Percentiles rank a stretch among this genome's conserved stretches.
These are phyloP conservation scores for Sabuloglossum arenarium DNA, from an alignment of 495 filamentous ascomycete species.

Conservation along the genomic window DNA sequence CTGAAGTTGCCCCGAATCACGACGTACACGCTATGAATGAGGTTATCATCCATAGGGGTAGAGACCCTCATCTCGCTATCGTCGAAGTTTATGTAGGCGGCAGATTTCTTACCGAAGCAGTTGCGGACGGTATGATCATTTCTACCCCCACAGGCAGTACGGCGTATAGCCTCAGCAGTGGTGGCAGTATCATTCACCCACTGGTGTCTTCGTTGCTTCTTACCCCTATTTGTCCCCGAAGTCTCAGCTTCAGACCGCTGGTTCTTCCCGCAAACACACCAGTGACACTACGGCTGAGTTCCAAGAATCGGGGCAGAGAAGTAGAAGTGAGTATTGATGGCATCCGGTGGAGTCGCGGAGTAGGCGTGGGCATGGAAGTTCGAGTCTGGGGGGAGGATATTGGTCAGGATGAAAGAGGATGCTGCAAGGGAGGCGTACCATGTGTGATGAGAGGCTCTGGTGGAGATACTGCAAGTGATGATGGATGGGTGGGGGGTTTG, in stretches of 20 bases:
- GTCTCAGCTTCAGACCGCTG: conserved; percentile 75
- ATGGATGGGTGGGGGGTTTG: conserved; percentile 91
- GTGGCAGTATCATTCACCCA: conserved; percentile 90
- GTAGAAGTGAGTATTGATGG: conserved; percentile 83
- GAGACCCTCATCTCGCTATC: conserved; percentile 72
- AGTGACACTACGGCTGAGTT: conserved; percentile 63
- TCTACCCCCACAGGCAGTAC: conserved; percentile 88
- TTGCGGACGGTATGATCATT: conserved; percentile 88
- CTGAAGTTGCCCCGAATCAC: conserved; percentile 9
- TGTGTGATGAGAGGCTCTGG: conserved; percentile 26
- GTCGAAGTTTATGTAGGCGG: conserved; percentile 73
- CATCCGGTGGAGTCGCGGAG: conserved; percentile 43
- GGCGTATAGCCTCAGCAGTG: conserved; percentile 78
- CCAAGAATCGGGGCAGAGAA: conserved; percentile 63
- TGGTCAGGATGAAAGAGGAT: conserved; percentile 38
- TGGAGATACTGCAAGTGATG: conserved; percentile 28
- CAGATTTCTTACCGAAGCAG: conserved; percentile 73
- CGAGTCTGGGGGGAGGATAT: conserved; percentile 51
- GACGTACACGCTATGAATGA: conserved; percentile 87
- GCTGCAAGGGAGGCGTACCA: conserved; percentile 37
- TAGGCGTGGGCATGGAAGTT: conserved; percentile 70
- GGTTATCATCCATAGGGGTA: conserved; percentile 76
- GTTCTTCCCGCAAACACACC: conserved; percentile 72
- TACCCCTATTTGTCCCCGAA: conserved; percentile 85
- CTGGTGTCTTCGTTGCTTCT: conserved; percentile 70